Conservation (phyloP, 208 protist species). For the Leishmania lainsoni region DNA sequence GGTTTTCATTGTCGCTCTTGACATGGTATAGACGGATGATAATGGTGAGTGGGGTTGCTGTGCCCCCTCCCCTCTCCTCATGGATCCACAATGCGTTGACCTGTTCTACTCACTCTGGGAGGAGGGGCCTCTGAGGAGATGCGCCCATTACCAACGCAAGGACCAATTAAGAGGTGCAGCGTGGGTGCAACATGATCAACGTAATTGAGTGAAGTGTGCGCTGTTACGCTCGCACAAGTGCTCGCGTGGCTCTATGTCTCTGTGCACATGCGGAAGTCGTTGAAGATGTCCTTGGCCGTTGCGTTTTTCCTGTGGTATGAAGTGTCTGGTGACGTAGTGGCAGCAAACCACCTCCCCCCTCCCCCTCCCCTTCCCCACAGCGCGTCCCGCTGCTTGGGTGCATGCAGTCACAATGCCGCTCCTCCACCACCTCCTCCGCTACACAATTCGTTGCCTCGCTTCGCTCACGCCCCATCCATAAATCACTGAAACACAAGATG, state of each 20-base stretch:
- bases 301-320: background rate
- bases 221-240: background rate
- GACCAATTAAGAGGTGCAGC: background rate
- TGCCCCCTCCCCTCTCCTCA: background rate
- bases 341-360: background rate
- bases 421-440: background rate
- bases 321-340: background rate
- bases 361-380: background rate
- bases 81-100: background rate
- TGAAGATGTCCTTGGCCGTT: background rate
- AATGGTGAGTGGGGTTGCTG: background rate
- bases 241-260: background rate
- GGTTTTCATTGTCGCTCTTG: background rate
- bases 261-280: background rate
- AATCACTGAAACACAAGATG: background rate
- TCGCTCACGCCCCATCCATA: too few relatives aligned
- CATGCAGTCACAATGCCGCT: background rate
- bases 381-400: background rate
- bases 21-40: background rate
- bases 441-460: background rate
- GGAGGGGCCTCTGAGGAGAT: background rate
- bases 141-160: background rate
- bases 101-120: background rate
- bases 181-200: background rate
- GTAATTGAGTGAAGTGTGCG: background rate